Base-by-base conservation (phyloP, 2,329 filamentous ascomycete genomes). In the Penicillium sp. region DNA sequence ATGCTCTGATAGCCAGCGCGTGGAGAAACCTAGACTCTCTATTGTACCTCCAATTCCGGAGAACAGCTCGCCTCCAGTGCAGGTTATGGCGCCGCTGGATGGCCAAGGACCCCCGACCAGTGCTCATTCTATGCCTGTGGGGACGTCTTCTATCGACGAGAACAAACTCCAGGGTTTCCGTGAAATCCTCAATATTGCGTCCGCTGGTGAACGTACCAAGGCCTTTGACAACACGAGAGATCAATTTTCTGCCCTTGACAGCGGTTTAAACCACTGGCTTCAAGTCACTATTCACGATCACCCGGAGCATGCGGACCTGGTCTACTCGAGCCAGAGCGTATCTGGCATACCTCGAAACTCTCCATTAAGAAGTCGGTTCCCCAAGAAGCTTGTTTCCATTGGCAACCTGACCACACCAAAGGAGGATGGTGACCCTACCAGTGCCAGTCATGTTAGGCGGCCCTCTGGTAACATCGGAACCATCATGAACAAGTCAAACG, bases 101-200 rank as follows among this genome's bases (percentile, higher is more conserved):
- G 35, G 14, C 44, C 61, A 35, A 23, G 58, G 19, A 46, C 35
- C 55, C 23, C 57, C 58, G 26, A 49, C 42, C n/a, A 64, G 57
- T 39, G 29, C 56, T 33, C 44, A 55, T 27, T 26, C 57, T 51
- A 54, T 58, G 13, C 53, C 64, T 14, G 62, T 60, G 1, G 58
- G 55, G 14, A 57, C 57, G 5, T 58, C 56, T 4, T 58, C 66
- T 9, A 56, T 67, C 14, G 67, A 70, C 42, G 66, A 71, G 50
- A 63, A 70, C 4, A 82, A 78, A 47, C 77, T 84, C 37, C 81
- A 83, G 62, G 79, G 83, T 1, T 93, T 96, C 75, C 85, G 87
- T 50, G 89, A 96, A 57, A 96, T 97, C 59, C 81, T 92, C 66
- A 85, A 84, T 9, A 81, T 95, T 50, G 81, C 84, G 16, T 85